Evolutionary conservation across 225 moss, liverwort and hornwort species (phyloP), one percentile per base, ranked within the genome.

Genomic region (Marchantia paleacea): DNA sequence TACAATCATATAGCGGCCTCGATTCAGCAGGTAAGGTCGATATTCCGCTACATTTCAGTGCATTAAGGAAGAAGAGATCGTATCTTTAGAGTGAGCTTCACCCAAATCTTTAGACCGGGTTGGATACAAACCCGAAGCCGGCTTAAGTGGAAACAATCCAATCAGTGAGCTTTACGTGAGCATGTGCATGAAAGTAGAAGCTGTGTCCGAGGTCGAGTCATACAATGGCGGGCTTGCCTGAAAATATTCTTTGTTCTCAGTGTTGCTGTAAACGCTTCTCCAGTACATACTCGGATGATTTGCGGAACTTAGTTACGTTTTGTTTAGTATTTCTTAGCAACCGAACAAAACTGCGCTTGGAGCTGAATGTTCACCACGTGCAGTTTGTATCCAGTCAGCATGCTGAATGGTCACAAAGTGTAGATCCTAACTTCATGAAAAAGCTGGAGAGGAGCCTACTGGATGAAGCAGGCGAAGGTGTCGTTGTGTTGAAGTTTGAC

Each of bases 321-420:
- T 30, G 48, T 69, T 0, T 52, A 24, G 51, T 5, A 10, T 13
- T 24, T 20, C 47, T 16, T 48, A 48, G 49, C 16, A 72, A 11
- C 12, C n/a, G n/a, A 65, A 25, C n/a, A 65, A 19, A 72, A 72
- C 52, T 51, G 52, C 6, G 51, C n/a, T 22, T 51, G 52, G 6
- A 51, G 11, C 24, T 72, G 72, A 75, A 25, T 55, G 18, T 48
- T 39, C 8, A 3, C 31, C n/a, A 24, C 13, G 28, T 79, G 68
- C 88, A 93, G 93, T 93, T 89, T 82, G 91, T 93, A 79, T 84
- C 83, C 76, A 89, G 85, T 78, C 93, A 93, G 79, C 91, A 91
- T 75, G 81, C 74, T 53, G 93, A 90, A 79, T 93, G 93, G 93
- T 84, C 82, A 20, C 89, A 90, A 55, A 84, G 84, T 26, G 84